Percentiles rank a stretch among this genome's conserved stretches.
These are phyloP conservation scores for Coniochaeta sp. DNA, from an alignment of 2,329 filamentous ascomycete species.

Conservation along the genomic window DNA sequence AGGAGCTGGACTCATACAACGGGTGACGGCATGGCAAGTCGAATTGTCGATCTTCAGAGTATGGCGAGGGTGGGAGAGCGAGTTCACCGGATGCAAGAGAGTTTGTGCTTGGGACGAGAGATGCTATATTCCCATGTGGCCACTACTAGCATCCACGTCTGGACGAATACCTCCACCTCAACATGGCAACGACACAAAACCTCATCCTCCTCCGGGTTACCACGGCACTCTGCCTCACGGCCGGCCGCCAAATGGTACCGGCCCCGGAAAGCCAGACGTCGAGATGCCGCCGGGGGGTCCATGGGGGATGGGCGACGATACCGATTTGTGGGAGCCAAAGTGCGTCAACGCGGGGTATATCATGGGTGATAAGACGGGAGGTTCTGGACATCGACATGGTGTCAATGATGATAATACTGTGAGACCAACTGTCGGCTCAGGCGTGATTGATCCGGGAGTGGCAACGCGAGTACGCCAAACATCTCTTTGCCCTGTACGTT, in stretches of 20 bases:
- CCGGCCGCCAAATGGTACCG: background rate
- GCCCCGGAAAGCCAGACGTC: background rate
- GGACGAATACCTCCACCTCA: slow-evolving; percentile 7
- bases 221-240: slow-evolving; percentile 7
- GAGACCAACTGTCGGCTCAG: no score
- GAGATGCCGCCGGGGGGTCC: slow-evolving; percentile 5
- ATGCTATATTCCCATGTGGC: slow-evolving; percentile 47
- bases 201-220: slow-evolving; percentile 4
- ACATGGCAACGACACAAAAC: background rate
- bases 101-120: slow-evolving; percentile 34
- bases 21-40: slow-evolving; percentile 17
- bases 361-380: background rate
- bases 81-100: slow-evolving; percentile 32
- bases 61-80: slow-evolving; percentile 43
- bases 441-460: no score
- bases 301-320: slow-evolving; percentile 13
- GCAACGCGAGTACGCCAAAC: no score
- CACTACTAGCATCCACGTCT: slow-evolving; percentile 19
- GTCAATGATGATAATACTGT: no score
- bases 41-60: slow-evolving; percentile 35
- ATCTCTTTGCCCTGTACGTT: no score
- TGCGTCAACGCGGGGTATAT: slow-evolving; percentile 16
- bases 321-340: slow-evolving; percentile 19
- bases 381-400: no score
- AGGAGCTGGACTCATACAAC: slow-evolving; percentile 24